These are phyloP conservation scores for Salix purpurea DNA, from an alignment of 345 rosid genomes.

Conservation along the genomic window DNA sequence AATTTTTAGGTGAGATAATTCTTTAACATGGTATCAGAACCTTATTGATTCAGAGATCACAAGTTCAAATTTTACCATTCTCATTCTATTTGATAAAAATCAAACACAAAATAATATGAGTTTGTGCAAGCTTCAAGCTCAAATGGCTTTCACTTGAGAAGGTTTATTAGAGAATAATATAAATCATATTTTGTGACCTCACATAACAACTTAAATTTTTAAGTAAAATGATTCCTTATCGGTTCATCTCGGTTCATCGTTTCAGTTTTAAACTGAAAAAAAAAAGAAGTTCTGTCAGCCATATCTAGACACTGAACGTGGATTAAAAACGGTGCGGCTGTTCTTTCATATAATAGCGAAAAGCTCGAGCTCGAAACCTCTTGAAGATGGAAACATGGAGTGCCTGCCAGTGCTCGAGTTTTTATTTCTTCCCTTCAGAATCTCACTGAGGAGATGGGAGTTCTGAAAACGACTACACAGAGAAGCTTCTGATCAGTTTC, in stretches of 20 bases:
- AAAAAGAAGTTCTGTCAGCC: no score
- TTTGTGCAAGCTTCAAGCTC: no score
- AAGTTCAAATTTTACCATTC: rapidly evolving
- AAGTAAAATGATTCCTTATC: rapidly evolving
- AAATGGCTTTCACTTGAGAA: no score
- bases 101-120: rapidly evolving
- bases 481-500: background rate
- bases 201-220: no score
- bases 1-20: no score
- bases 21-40: rapidly evolving
- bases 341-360: no score
- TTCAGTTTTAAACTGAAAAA: background rate
- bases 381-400: background rate
- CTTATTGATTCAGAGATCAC: rapidly evolving
- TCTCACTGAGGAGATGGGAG: background rate
- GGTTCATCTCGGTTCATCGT: background rate
- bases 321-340: no score
- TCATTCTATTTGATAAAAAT: no score
- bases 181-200: rapidly evolving
- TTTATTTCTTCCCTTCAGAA: background rate
- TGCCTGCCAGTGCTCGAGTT: background rate
- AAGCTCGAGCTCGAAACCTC: background rate
- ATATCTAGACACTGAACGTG: no score
- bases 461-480: background rate
- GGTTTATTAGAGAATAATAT: rapidly evolving